phyloP scores from a whole-genome alignment of 2,329 filamentous ascomycete genomes.

The Mariannaea elegans region DNA sequence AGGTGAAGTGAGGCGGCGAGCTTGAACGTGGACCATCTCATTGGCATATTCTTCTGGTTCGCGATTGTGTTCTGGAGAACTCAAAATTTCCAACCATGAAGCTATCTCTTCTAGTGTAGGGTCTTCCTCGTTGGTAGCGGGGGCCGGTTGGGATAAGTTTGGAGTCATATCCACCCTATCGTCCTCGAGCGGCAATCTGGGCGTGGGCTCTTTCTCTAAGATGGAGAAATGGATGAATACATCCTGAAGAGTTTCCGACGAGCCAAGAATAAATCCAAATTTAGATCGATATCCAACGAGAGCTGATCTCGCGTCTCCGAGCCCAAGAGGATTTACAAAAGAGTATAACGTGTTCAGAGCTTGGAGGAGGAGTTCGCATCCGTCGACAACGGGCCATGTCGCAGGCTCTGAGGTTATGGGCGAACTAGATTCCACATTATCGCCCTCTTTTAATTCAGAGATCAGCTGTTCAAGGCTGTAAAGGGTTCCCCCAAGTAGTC shows the following conservation, averaged over 20 bases:
- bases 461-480: constrained; percentile 37
- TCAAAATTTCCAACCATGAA: constrained; percentile 34
- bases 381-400: constrained; percentile 34
- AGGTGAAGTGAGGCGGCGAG: constrained; percentile 34
- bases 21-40: constrained; percentile 35
- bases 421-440: not conserved
- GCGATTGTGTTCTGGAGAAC: constrained; percentile 30
- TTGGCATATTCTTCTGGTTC: constrained; percentile 41
- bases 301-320: constrained; percentile 30
- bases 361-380: constrained; percentile 31
- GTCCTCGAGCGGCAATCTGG: constrained; percentile 23
- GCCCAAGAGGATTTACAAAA: constrained; percentile 28
- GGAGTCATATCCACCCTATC: constrained; percentile 6
- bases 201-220: constrained; percentile 28
- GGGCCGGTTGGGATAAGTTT: not conserved
- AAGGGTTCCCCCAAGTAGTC: constrained; percentile 35
- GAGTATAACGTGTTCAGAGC: constrained; percentile 24
- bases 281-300: constrained; percentile 35
- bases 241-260: constrained; percentile 37
- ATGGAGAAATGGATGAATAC: constrained; percentile 33
- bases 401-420: not conserved
- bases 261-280: constrained; percentile 35
- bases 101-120: constrained; percentile 29
- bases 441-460: constrained; percentile 24
- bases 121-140: constrained; percentile 12